Percentiles rank a stretch among this genome's conserved stretches.
phyloP scores from a whole-genome alignment of 164 flowering plant species.

The Platanus orientalis region DNA sequence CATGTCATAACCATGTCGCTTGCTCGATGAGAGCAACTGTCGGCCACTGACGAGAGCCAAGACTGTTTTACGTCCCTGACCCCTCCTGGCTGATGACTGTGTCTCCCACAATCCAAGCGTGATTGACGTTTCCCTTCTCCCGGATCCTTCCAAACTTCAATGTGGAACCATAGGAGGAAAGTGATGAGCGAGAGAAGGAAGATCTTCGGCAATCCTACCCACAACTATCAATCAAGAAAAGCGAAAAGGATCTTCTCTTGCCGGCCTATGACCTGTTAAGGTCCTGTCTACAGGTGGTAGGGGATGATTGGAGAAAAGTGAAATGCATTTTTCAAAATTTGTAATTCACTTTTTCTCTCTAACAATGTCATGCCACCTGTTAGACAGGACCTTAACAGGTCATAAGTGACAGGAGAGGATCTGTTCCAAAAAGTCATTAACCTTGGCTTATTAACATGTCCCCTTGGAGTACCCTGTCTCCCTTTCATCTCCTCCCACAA shows the following conservation, averaged over 20 bases:
- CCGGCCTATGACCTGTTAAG: too few relatives aligned
- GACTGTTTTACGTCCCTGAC: neutral
- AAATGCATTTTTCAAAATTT: too few relatives aligned
- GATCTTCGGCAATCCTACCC: slow-evolving; percentile 14
- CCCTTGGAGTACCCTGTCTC: neutral
- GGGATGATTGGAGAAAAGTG: too few relatives aligned
- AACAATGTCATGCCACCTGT: too few relatives aligned
- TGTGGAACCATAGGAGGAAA: neutral
- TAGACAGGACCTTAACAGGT: too few relatives aligned
- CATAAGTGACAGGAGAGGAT: neutral
- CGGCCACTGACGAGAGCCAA: slow-evolving; percentile 20
- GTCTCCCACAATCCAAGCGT: slow-evolving; percentile 27
- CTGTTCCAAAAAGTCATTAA: neutral
- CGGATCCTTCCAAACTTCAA: slow-evolving; percentile 14
- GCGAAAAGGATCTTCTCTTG: too few relatives aligned
- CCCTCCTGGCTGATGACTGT: slow-evolving; percentile 16
- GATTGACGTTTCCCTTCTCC: slow-evolving; percentile 23
- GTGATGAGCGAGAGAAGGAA: slow-evolving; percentile 5
- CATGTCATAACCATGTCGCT: neutral
- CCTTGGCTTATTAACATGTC: neutral
- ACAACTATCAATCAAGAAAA: too few relatives aligned
- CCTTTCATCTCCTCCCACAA: too few relatives aligned
- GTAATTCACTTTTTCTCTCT: too few relatives aligned
- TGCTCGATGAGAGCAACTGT: slow-evolving; percentile 7
- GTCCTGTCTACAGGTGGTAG: too few relatives aligned